A percentile compares a stretch with the other conserved stretches of the same genome.
phyloP scores from a whole-genome alignment of 129 eudicot species.

The Flaveria ramosissima region DNA sequence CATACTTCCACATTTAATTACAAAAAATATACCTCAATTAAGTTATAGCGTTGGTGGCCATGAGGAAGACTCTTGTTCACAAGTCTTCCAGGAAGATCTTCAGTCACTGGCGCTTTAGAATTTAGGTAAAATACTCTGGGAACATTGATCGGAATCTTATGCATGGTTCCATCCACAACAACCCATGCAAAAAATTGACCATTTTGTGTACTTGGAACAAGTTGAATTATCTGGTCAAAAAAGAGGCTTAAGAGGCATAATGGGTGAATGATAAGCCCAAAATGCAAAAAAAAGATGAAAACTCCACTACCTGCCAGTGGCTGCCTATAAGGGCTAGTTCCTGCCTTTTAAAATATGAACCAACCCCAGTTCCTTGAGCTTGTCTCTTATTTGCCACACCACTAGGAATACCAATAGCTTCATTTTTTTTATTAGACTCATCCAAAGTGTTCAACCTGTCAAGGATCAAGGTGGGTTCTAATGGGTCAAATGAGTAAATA shows the following conservation, averaged over 20 bases:
- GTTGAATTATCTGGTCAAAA: constrained; percentile 75
- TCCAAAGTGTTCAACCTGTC: constrained; percentile 58
- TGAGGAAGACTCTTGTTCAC: constrained; percentile 94
- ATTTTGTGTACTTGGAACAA: constrained; percentile 62
- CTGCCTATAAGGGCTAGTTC: constrained; percentile 62
- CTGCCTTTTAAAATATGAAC: constrained; percentile 71
- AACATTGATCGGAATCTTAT: constrained; percentile 70
- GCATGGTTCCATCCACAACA: constrained; percentile 81
- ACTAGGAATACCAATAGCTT: constrained; percentile 37
- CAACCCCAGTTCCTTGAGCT: constrained; percentile 69
- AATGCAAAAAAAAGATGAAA: constrained; percentile 15
- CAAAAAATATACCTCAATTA: constrained; percentile 73
- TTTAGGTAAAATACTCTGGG: constrained; percentile 94
- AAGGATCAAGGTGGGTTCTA: background rate
- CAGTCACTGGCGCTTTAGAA: constrained; percentile 92
- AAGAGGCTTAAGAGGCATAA: background rate
- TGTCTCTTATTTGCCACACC: constrained; percentile 41
- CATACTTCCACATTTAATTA: background rate
- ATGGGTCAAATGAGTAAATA: background rate
- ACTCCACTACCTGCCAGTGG: constrained; percentile 90
- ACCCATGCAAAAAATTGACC: constrained; percentile 92
- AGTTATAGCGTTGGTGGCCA: constrained; percentile 76
- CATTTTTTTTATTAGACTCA: constrained; percentile 38
- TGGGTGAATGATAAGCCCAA: background rate
- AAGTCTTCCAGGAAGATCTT: constrained; percentile 96